Evolutionary conservation across 495 filamentous ascomycete genomes (phyloP).

Genomic region (Penicillium argentinense): DNA sequence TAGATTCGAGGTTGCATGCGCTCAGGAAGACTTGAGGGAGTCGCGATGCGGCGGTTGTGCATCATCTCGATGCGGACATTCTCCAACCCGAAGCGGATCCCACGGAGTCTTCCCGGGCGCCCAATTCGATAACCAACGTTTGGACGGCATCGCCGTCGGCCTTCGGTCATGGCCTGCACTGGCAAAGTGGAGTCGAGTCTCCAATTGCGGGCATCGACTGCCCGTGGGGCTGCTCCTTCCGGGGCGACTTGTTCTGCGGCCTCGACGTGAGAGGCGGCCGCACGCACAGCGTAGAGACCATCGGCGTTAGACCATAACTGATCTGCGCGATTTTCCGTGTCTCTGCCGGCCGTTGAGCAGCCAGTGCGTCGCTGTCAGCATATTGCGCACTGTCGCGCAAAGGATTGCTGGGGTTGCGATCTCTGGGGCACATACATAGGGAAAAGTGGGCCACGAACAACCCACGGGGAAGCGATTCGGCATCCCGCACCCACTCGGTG

Average conservation of each 20-base stretch:
- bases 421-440: conserved; percentile 10
- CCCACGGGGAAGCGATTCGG: conserved; percentile 21
- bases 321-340: conserved; percentile 1
- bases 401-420: conserved; percentile 1
- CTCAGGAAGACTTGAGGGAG: neutral
- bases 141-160: neutral
- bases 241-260: no score
- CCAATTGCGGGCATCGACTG: conserved; percentile 20
- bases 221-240: conserved; percentile 8
- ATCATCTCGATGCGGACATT: conserved; percentile 19
- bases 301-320: neutral
- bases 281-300: no score
- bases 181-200: conserved; percentile 14
- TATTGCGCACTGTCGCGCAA: no score
- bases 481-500: conserved; percentile 19
- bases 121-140: neutral
- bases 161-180: conserved; percentile 2
- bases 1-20: conserved; percentile 21
- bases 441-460: conserved; percentile 9
- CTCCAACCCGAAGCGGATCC: conserved; percentile 1
- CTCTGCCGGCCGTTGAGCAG: no score
- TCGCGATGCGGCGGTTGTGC: neutral
- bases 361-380: no score
- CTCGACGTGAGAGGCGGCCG: no score
- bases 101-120: conserved; percentile 4